These are phyloP conservation scores for Phycomyces blakesleeanus DNA, from an alignment of 192 early-diverging fungal genomes.

Conservation along the genomic window DNA sequence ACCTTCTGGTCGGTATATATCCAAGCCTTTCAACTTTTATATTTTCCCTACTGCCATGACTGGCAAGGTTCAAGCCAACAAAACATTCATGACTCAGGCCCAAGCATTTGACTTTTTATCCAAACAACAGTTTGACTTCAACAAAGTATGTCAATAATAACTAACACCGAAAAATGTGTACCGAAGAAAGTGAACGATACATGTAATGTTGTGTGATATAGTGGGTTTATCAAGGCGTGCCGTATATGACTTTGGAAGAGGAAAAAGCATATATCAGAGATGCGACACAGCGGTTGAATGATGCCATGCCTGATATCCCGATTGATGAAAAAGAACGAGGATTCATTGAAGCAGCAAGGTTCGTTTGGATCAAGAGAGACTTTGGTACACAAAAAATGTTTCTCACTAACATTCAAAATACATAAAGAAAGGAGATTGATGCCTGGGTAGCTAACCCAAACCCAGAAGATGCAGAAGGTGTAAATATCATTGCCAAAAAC, in stretches of 20 bases:
- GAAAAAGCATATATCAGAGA: constrained; percentile 35
- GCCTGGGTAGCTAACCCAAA: constrained; percentile 43
- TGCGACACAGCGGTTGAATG: constrained; percentile 14
- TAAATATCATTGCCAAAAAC: constrained; percentile 39
- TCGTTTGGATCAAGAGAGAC: constrained; percentile 8
- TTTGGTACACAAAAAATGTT: background rate
- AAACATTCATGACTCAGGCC: constrained; percentile 47
- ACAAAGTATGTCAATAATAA: constrained; percentile 35
- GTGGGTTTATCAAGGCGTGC: constrained; percentile 50
- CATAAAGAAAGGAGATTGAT: constrained; percentile 26
- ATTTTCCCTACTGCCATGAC: constrained; percentile 51
- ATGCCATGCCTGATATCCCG: constrained; percentile 39
- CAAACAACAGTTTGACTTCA: constrained; percentile 59
- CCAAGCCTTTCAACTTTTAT: constrained; percentile 65
- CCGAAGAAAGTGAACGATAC: background rate
- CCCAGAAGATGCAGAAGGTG: constrained; percentile 30
- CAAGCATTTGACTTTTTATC: constrained; percentile 55
- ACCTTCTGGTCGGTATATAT: constrained; percentile 42
- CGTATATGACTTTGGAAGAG: constrained; percentile 53
- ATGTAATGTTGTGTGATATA: constrained; percentile 8
- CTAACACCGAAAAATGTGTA: background rate
- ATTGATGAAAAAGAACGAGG: constrained; percentile 47
- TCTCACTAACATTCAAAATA: background rate
- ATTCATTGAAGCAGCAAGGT: constrained; percentile 43
- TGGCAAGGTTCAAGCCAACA: constrained; percentile 37